These are phyloP conservation scores for Pseudoturritis turrita DNA, from an alignment of 345 rosid species.

Conservation along the genomic window DNA sequence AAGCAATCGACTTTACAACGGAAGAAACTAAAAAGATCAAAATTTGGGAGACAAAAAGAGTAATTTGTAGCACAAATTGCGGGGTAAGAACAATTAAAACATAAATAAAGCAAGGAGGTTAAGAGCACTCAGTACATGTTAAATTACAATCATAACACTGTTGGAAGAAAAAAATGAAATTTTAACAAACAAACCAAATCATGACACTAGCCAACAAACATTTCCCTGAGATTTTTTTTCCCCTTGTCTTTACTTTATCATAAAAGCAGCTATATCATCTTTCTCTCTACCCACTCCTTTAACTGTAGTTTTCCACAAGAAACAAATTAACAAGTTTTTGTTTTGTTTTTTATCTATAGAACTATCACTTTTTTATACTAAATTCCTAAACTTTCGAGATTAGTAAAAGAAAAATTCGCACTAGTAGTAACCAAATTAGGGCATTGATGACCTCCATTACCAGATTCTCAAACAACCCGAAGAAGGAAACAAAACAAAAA, in stretches of 20 bases:
- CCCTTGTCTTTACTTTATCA: slow-evolving; percentile 2
- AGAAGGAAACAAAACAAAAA: neutral
- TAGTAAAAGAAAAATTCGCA: neutral
- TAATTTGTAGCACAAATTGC: slow-evolving; percentile 23
- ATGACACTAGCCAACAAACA: slow-evolving; percentile 39
- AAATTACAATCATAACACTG: slow-evolving; percentile 33
- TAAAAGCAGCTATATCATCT: slow-evolving; percentile 31
- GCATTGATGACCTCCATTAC: neutral
- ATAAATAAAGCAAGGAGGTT: slow-evolving; percentile 1
- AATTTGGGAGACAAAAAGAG: slow-evolving; percentile 24
- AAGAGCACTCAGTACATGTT: slow-evolving; percentile 34
- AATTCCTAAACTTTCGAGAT: neutral
- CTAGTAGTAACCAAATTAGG: neutral
- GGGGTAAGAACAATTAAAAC: slow-evolving; percentile 9
- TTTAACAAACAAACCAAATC: slow-evolving; percentile 42
- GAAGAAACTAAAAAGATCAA: neutral
- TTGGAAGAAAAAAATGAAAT: slow-evolving; percentile 11
- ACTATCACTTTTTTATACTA: neutral
- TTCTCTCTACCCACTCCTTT: slow-evolving; percentile 26
- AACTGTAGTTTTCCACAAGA: slow-evolving; percentile 26
- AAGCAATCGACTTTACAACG: slow-evolving; percentile 26
- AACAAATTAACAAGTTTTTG: neutral
- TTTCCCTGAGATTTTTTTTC: slow-evolving; percentile 22
- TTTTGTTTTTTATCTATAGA: neutral
- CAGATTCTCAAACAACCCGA: slow-evolving; percentile 14